Evolutionary conservation across 768 basidiomycete genomes (phyloP).

Genomic region (Kwoniella dejecticola): DNA sequence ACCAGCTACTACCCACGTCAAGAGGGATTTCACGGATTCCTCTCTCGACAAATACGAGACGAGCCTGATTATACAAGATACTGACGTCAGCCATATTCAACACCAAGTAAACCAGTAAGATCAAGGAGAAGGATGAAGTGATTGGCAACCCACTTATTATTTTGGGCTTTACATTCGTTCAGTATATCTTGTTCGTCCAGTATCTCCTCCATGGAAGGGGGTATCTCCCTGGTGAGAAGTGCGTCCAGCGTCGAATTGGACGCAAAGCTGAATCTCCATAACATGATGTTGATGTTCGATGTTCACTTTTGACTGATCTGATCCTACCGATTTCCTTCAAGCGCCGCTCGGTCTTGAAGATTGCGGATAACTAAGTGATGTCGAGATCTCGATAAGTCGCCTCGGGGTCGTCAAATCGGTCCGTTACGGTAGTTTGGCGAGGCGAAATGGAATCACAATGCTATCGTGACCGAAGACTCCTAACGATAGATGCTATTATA

Average conservation of each 20-base stretch:
- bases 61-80: conserved; percentile 39
- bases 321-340: no score
- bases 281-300: conserved; percentile 31
- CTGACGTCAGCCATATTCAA: no score
- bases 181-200: conserved; percentile 91
- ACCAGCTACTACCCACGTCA: conserved; percentile 53
- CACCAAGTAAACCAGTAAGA: no score
- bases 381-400: no score
- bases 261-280: conserved; percentile 55
- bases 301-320: background rate
- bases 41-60: conserved; percentile 42
- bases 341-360: no score
- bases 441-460: no score
- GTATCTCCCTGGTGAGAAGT: conserved; percentile 83
- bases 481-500: no score
- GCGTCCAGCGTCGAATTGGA: conserved; percentile 64
- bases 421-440: no score
- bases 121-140: background rate
- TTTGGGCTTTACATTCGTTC: conserved; percentile 93
- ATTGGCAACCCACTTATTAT: conserved; percentile 60
- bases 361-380: no score
- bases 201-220: conserved; percentile 70
- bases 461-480: no score
- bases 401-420: no score
- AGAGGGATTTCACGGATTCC: conserved; percentile 41